These are phyloP conservation scores for Citrus inodora DNA, from an alignment of 345 rosid genomes.

Conservation along the genomic window DNA sequence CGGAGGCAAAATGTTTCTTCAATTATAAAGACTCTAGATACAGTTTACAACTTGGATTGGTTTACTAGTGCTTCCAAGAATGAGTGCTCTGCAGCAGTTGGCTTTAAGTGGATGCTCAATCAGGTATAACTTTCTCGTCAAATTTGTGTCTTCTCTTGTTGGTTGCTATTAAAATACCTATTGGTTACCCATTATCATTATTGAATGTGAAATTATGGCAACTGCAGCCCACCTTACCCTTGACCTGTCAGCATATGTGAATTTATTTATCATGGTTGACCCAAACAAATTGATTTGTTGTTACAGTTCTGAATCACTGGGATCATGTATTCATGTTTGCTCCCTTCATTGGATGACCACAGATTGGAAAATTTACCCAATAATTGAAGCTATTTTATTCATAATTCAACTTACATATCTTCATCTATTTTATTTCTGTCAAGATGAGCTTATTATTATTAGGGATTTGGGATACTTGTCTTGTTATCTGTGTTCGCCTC, in stretches of 20 bases:
- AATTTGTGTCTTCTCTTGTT: not conserved
- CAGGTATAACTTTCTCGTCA: conserved; percentile 49
- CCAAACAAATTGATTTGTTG: too few species aligned
- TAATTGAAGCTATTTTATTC: not conserved
- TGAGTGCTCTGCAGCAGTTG: conserved; percentile 91
- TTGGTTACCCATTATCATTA: not conserved
- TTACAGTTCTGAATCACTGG: not conserved
- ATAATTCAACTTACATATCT: not conserved
- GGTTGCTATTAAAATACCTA: not conserved
- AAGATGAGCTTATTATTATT: not conserved
- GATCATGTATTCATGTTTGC: not conserved
- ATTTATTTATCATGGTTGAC: not conserved
- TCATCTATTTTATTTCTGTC: not conserved
- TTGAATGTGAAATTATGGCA: not conserved
- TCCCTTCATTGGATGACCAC: not conserved
- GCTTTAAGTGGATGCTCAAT: conserved; percentile 99
- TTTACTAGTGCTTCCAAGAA: conserved; percentile 88
- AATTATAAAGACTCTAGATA: conserved; percentile 61
- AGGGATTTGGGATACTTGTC: not conserved
- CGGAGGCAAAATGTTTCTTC: conserved; percentile 67
- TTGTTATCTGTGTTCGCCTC: not conserved
- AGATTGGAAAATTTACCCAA: not conserved
- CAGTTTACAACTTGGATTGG: conserved; percentile 89
- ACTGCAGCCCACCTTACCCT: not conserved
- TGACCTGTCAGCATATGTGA: not conserved